Percentiles rank a stretch among this genome's conserved stretches.
Evolutionary conservation across 352 stramenopile genomes (phyloP).

Genomic region (Globisporangium acanthophoron): DNA sequence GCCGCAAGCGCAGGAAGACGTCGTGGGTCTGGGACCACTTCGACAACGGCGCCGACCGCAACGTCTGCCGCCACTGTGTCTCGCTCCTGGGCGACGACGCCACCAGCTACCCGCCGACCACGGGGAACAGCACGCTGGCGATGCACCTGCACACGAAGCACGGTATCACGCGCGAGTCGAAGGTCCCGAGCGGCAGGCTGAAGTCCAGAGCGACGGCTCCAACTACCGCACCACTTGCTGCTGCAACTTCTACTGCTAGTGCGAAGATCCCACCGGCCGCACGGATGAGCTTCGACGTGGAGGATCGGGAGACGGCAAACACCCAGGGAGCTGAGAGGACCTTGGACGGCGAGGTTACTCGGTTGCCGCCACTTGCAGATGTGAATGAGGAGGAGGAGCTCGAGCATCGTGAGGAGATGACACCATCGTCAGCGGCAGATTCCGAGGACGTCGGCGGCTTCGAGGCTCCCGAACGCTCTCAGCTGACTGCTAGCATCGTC

Average conservation of each 20-base stretch:
- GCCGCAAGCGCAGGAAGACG: conserved; percentile 13
- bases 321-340: background rate
- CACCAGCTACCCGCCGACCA: conserved; percentile 7
- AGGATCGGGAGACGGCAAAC: too few relatives aligned
- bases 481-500: background rate
- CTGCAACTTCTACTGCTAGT: background rate
- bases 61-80: background rate
- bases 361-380: background rate
- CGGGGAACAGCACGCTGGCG: conserved; percentile 8
- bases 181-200: background rate
- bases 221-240: too few relatives aligned
- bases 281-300: background rate
- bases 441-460: background rate
- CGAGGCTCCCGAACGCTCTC: background rate
- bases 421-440: background rate
- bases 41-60: background rate
- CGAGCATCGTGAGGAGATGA: background rate
- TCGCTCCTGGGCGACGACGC: background rate
- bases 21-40: conserved; percentile 15
- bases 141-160: conserved; percentile 12
- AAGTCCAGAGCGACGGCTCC: background rate
- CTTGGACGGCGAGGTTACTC: background rate
- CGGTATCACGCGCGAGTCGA: conserved; percentile 1
- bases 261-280: too few relatives aligned
- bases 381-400: background rate